Evolutionary conservation across 1,284 basidiomycete species (phyloP).

Genomic region (Ganoderma resinaceum): DNA sequence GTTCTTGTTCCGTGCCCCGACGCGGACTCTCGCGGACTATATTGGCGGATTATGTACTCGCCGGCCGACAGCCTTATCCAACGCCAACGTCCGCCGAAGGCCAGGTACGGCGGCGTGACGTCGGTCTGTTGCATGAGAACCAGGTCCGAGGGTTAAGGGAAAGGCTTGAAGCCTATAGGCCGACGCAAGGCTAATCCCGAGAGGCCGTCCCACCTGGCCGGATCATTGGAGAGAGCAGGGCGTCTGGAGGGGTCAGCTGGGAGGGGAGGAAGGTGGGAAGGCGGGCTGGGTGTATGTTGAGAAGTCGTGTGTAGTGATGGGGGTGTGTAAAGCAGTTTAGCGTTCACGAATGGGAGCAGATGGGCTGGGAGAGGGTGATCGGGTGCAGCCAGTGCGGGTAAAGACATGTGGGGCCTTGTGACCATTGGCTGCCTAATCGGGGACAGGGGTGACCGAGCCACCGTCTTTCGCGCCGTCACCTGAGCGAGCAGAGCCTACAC

Average conservation of each 20-base stretch:
- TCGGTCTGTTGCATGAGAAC: constrained; percentile 18
- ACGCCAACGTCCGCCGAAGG: not conserved
- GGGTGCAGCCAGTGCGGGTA: constrained; percentile 27
- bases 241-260: constrained; percentile 23
- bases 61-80: constrained; percentile 7
- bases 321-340: constrained; percentile 19
- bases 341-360: constrained; percentile 21
- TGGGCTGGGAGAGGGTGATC: constrained; percentile 21
- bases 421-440: constrained; percentile 31
- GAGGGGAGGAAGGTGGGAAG: constrained; percentile 21
- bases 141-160: not conserved
- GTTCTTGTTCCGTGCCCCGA: constrained; percentile 1
- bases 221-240: constrained; percentile 19
- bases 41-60: constrained; percentile 5
- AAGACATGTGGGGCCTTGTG: constrained; percentile 30
- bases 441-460: constrained; percentile 34
- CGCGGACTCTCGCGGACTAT: too few species aligned
- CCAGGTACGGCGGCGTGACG: constrained; percentile 17
- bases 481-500: constrained; percentile 29
- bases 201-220: constrained; percentile 13
- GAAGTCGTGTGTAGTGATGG: constrained; percentile 10
- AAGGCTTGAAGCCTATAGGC: constrained; percentile 23
- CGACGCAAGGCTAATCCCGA: constrained; percentile 21
- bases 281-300: constrained; percentile 9
- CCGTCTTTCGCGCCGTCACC: constrained; percentile 32